Base-by-base conservation (phyloP, 768 basidiomycete species). In the Hygrophorus russula region DNA sequence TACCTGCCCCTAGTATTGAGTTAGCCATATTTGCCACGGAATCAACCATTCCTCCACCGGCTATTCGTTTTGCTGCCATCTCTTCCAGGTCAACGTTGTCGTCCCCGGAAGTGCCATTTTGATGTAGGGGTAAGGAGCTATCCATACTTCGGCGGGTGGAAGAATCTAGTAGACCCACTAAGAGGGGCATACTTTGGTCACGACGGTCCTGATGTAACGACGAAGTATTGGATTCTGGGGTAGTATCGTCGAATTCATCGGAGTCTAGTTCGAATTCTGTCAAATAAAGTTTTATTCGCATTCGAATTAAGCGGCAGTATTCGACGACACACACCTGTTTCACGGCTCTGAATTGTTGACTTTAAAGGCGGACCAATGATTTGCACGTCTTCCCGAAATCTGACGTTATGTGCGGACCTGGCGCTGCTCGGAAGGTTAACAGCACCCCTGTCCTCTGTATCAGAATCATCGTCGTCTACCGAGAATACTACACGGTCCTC, bases 11-110 rank as follows among this genome's bases (percentile, higher is more conserved):
- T 11, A 97, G 65, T 28, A 98, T 96, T 1, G 88, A 91, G 57
- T 98, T 97, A 15, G 90, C 86, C 94, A 96, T 96, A 58, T 93
- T 87, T 15, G 87, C 83, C 46, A 88, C 71, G 6, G 86, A 89
- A 54, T 87, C 80, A 1, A 89, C 8, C 66, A 91, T 61, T 0
- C 80, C 78, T 15, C 88, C 86, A 36, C 87, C 84, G 0, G 78
- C 73, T 31, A 62, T 68, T 36, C 69, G 67, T 58, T 82, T 82
- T 15, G 72, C 69, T 34, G 80, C 76, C 24, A 93, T 62, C 48
- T 82, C 80, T 45, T 92, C 75, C 54, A 92, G 59, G 64, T 91
- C 70, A 44, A 83, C 50, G 30, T 72, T 61, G 18, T 56, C 57
- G 18, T 52, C 46, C 5, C 51, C 60, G 44, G 60, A 53, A 38